These are phyloP conservation scores for Zychaea mexicana DNA, from an alignment of 371 early-diverging fungal species.

Conservation along the genomic window DNA sequence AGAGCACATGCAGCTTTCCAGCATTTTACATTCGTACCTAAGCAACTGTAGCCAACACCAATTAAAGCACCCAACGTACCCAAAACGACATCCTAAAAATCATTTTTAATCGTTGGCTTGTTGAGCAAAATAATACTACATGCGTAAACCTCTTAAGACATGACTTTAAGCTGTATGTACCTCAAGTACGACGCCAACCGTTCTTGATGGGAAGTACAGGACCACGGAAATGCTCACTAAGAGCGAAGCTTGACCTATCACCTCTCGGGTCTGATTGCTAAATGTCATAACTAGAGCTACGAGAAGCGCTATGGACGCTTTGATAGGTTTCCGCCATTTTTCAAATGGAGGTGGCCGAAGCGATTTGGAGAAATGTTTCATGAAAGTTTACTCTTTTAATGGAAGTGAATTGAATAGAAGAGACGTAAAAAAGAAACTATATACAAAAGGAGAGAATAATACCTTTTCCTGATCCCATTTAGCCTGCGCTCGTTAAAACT, in stretches of 20 bases:
- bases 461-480: too few relatives aligned
- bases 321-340: constrained; percentile 34
- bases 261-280: neutral
- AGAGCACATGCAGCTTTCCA: too few relatives aligned
- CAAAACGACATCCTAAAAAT: constrained; percentile 26
- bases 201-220: constrained; percentile 29
- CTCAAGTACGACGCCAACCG: constrained; percentile 21
- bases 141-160: neutral
- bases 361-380: neutral
- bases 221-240: constrained; percentile 20
- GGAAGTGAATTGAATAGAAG: too few relatives aligned
- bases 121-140: neutral
- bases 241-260: constrained; percentile 15
- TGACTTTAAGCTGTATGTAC: neutral
- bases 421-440: too few relatives aligned
- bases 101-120: neutral
- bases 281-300: constrained; percentile 30
- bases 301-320: constrained; percentile 35
- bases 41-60: constrained; percentile 27
- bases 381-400: too few relatives aligned
- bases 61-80: constrained; percentile 36
- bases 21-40: constrained; percentile 18
- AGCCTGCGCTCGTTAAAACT: too few relatives aligned
- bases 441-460: too few relatives aligned
- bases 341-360: constrained; percentile 8